Evolutionary conservation across 2,329 filamentous ascomycete species (phyloP).

Genomic region (Penicillium fuscoglaucum): DNA sequence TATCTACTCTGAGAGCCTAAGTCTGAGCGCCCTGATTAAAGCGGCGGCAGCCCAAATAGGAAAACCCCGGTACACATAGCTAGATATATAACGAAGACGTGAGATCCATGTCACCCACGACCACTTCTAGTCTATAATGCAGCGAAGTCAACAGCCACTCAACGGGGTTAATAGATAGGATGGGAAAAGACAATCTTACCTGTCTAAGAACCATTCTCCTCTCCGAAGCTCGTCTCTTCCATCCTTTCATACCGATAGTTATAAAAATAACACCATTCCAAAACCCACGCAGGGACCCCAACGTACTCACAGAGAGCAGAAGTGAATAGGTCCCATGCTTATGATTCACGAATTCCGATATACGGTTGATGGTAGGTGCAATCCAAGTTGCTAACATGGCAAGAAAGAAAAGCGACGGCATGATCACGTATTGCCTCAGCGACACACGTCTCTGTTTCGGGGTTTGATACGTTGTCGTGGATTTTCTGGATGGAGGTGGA

Average conservation of each 20-base stretch:
- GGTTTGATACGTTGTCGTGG: conserved; percentile 3
- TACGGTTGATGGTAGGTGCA: conserved; percentile 39
- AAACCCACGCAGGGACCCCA: conserved; percentile 40
- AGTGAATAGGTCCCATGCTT: conserved; percentile 32
- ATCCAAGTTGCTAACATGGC: conserved; percentile 40
- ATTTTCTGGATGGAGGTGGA: background rate
- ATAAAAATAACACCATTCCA: conserved; percentile 44
- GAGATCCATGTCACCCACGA: background rate
- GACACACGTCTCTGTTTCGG: conserved; percentile 34
- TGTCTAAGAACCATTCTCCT: background rate
- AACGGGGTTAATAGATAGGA: background rate
- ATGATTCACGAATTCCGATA: conserved; percentile 34
- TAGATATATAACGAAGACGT: background rate
- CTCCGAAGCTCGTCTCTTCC: conserved; percentile 15
- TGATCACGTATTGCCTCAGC: conserved; percentile 42
- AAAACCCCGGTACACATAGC: no score
- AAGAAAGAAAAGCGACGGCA: conserved; percentile 42
- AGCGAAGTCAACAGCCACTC: background rate
- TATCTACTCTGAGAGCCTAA: no score
- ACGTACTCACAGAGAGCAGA: conserved; percentile 35
- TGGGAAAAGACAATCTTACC: background rate
- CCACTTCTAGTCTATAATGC: background rate
- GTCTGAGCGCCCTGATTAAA: no score
- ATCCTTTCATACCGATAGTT: conserved; percentile 39
- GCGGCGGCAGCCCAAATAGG: no score